Evolutionary conservation across 2,329 filamentous ascomycete species (phyloP), one percentile per base, ranked within the genome.

Genomic region (Annulohypoxylon truncatum): DNA sequence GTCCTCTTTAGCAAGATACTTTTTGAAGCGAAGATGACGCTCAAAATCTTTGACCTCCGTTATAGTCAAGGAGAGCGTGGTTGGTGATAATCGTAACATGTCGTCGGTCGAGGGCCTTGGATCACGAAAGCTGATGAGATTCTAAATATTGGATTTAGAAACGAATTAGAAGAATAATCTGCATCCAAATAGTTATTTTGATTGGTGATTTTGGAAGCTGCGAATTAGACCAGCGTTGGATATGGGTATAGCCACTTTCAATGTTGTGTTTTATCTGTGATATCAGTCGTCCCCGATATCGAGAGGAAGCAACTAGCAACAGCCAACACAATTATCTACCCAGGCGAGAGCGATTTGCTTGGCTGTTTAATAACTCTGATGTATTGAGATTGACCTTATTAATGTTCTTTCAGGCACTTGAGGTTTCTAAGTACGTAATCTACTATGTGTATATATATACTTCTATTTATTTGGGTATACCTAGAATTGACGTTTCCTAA

Each of bases 61-160:
- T 66, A 79, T 77, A 47, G 79, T 78, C 61, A 84, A 58, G 28
- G 75, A 75, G 51, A 83, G 77, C 3, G 75, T 72, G 1, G 82
- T 82, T 15, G 79, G 78, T 24, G 69, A 66, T 57, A 81, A 75
- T 53, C 81, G 81, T 24, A 84, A 67, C 82, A 84, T 84, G 8
- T 55, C 73, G 69, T 29, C 26, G 38, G 38, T 42, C 7, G 40
- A 61, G 13, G 22, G 20, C n/a, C 29, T n/a, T 28, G 52, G 12
- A 44, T 20, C 12, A 7, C 4, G 18, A 51, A 24, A 18, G 15
- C 9, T 31, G 31, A 0, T 38, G n/a, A 26, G 31, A 9, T 35
- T 26, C 47, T 24, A 6, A 33, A 47, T 7, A 40, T 24, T 18
- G 22, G 6, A 8, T 26, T 38, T 26, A 22, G 15, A 22, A 26